Evolutionary conservation across 805 yeast species (phyloP).

Genomic region (Pichia thaimueangensis): DNA sequence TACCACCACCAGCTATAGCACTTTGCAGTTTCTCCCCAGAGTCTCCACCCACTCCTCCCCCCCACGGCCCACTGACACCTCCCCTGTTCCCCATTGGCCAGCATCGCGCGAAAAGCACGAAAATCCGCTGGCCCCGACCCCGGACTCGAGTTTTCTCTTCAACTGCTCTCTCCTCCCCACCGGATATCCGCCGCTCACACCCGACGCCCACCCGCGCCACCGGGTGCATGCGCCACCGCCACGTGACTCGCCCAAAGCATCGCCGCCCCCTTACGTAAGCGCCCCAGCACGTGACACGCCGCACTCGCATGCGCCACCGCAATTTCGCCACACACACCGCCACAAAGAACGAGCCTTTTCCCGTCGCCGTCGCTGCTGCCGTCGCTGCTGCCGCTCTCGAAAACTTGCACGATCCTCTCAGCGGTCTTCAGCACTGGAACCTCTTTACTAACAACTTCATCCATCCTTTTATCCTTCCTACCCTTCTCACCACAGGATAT

Average conservation of each 20-base stretch:
- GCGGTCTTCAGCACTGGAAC: too few species aligned
- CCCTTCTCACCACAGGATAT: background rate
- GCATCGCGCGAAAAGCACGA: background rate
- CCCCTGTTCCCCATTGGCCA: slow-evolving; percentile 1
- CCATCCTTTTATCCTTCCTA: background rate
- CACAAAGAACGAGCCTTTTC: background rate
- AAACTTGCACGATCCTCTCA: background rate
- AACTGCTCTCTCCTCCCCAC: background rate
- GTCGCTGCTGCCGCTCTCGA: background rate
- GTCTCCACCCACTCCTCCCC: background rate
- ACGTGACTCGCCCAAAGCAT: slow-evolving; percentile 2
- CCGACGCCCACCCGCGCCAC: background rate
- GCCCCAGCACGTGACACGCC: background rate
- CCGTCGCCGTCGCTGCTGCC: background rate
- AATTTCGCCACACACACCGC: background rate
- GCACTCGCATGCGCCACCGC: background rate
- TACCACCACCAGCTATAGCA: too few species aligned
- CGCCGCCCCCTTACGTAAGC: background rate
- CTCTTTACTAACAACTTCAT: too few species aligned
- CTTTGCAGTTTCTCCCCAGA: too few species aligned
- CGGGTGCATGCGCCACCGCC: background rate
- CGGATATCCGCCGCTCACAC: slow-evolving; percentile 1
- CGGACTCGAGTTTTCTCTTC: background rate
- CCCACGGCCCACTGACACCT: background rate
- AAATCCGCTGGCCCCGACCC: background rate